Base-by-base conservation (phyloP, 2,329 filamentous ascomycete genomes). In the Verticillium dahliae region DNA sequence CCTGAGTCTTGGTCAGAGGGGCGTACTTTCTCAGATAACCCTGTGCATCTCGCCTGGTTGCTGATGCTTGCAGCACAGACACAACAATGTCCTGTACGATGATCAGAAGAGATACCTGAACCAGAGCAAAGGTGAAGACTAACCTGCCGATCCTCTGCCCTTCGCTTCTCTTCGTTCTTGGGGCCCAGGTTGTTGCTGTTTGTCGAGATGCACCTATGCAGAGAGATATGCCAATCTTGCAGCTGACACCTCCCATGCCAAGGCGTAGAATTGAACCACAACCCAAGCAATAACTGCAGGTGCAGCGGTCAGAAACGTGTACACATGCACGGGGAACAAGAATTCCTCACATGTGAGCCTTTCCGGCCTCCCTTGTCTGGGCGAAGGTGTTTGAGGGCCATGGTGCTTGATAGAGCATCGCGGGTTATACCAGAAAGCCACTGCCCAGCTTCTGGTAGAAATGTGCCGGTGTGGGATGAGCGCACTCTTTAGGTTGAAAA, bases 11-110 rank as follows among this genome's bases (percentile, higher is more conserved):
- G 31, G 50, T 37, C 15, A 56, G 58, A 27, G 63, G 69, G 65
- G 68, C 88, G 73, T 97, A 96, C 64, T 92, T 93, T 68, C 95
- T 90, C 15, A 99, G 82, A 71, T 97, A 99, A 41, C 91, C 88
- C 74, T 90, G 93, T 57, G 93, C 92, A 77, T 99, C 95, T 69
- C 95, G 87, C 75, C 93, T 96, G 0, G 94, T 97, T 6, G 93
- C 90, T 11, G 92, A 92, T 18, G 93, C 92, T 69, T 91, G 91
- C 37, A 99, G 81, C 3, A 98, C 85, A 15, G 92, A 93, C 37
- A 96, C 82, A 68, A 96, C 88, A 69, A 97, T 90, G 71, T 97
- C 91, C 89, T 92, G 66, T 5, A 27, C 60, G 69, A 37, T 52
- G 68, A 63, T 37, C 13, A 54, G n/a, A n/a, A 14, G 15, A 5